phyloP scores from a whole-genome alignment of 768 basidiomycete genomes.

The Suillus occidentalis region DNA sequence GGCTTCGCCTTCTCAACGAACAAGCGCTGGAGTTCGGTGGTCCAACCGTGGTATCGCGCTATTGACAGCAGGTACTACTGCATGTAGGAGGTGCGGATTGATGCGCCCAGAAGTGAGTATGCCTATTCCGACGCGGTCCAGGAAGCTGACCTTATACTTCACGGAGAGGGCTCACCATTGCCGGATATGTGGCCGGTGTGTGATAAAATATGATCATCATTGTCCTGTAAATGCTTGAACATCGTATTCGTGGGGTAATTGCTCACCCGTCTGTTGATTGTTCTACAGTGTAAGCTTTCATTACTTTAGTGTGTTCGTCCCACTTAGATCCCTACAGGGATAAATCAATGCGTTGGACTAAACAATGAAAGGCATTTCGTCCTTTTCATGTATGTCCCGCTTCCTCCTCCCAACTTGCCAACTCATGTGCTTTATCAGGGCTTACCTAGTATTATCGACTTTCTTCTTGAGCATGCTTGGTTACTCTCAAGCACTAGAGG shows the following conservation, averaged over 20 bases:
- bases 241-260: constrained; percentile 3
- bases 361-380: constrained; percentile 96
- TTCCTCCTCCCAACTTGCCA: not conserved
- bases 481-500: constrained; percentile 55
- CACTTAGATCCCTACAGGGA: constrained; percentile 53
- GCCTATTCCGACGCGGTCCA: not conserved
- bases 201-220: constrained; percentile 90
- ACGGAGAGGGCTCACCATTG: constrained; percentile 89
- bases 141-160: constrained; percentile 16
- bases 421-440: constrained; percentile 42
- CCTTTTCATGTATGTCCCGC: constrained; percentile 76
- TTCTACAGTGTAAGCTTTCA: constrained; percentile 39
- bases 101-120: constrained; percentile 74
- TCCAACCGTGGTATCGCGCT: constrained; percentile 45
- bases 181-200: constrained; percentile 85
- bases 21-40: constrained; percentile 48
- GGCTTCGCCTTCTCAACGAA: constrained; percentile 42
- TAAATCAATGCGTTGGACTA: constrained; percentile 96
- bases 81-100: constrained; percentile 68
- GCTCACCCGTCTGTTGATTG: constrained; percentile 7
- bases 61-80: constrained; percentile 53
- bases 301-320: not conserved
- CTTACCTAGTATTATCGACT: constrained; percentile 75
- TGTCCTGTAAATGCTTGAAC: constrained; percentile 66
- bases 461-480: constrained; percentile 64